Base-by-base conservation (phyloP, 352 stramenopile genomes). In the Blastocystis sp. region DNA sequence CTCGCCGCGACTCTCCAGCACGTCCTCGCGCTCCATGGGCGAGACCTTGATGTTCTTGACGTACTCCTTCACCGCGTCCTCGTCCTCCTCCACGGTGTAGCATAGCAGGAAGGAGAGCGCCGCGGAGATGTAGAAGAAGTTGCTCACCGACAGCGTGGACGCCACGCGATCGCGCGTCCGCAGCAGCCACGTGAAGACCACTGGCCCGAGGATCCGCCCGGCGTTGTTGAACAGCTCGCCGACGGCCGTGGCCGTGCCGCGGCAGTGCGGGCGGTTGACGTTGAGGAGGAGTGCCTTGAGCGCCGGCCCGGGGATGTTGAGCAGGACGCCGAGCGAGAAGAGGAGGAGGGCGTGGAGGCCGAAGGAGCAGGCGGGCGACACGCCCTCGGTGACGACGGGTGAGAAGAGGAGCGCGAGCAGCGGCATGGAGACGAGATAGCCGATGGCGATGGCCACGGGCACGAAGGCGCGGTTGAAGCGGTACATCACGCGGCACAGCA, bases 31-130 rank as follows among this genome's bases (percentile, higher is more conserved):
- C 28, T 34, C 17, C 40, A 74, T 52, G 10, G 64, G 64, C 17
- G 64, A 74, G 24, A 52, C 9, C 43, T 74, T 74, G 21, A 74
- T 14, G 40, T 74, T 74, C 7, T 74, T 19, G 24, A 74, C 10
- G 24, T 74, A 74, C 64, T 74, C 64, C 64, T 74, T 34, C 28
- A 74, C 64, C 21, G 28, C 40, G 40, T 74, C 40, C 64, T 74
- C 64, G 40, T 74, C 64, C 7, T 45, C 17, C 34, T 74, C 64
- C 24, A 74, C 43, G 6, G 64, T 74, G 34, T 52, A 74, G 24
- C 64, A 28, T 2, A 74, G 64, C 40, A 74, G 21, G 40, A 74
- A 74, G 24, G 64, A 74, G 1, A 74, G 34, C 28, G 40, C 40
- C 7, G 64, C 64, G 10, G 64, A 74, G 6, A 74, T 21, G 42